Base-by-base conservation (phyloP, 305 asterid genomes). In the Fraxinus sp. region DNA sequence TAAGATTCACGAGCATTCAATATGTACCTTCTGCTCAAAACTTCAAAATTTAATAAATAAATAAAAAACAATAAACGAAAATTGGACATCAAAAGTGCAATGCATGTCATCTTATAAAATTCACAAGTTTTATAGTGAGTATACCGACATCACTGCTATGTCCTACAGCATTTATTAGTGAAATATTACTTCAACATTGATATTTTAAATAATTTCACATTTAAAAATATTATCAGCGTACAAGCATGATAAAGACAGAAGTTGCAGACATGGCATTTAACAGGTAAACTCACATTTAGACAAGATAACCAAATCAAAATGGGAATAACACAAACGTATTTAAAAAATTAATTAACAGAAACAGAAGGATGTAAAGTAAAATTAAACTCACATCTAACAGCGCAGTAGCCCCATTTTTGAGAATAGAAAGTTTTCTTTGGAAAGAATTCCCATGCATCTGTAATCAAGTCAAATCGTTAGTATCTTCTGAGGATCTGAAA, bases 381-480 rank as follows among this genome's bases (percentile, higher is more conserved):
- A 30, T 74, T 70, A 83, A 82, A 88, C 97, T 93, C 86, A 97
- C 99, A 85, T 91, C 93, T 73, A 89, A 72, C 33, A 84, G 39
- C 33, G 96, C 91, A 82, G 92, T 77, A 73, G 89, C 94, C 14
- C 97, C 99, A 13, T 93, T 83, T 89, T 89, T 95, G 46, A 97
- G 86, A 64, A 93, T 86, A 18, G 97, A 86, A 80, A 97, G 93
- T 82, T 91, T 97, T 87, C 98, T 90, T 89, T 97, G 97, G 91
- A 95, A 97, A 64, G 99, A 97, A 94, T 95, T 86, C 28, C 99
- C 99, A 57, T 88, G 98, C 95, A 95, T 92, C 99, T 97, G 91
- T 66, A 80, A 71, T 49, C 76, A 85, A 71, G 59, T 78, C n/a
- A 76, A 83, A 81, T 49, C 30, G 37, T 14, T 59, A 37, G 75